A percentile compares a stretch with the other conserved stretches of the same genome.
phyloP scores from a whole-genome alignment of 129 eudicot genomes.

The Solidago caesia region DNA sequence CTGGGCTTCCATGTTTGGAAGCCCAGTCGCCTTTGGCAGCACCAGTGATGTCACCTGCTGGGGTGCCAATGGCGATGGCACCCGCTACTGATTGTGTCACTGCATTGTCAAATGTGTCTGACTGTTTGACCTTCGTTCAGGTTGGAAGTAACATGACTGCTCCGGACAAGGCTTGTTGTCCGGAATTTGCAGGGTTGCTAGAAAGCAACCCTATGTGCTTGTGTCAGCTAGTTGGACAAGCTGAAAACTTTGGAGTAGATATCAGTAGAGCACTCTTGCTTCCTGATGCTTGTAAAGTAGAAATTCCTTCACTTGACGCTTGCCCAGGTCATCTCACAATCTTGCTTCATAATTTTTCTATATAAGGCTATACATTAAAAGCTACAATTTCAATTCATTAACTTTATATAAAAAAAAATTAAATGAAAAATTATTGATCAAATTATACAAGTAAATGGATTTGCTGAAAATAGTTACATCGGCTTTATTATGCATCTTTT shows the following conservation, averaged over 20 bases:
- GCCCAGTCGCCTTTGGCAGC: conserved; percentile 36
- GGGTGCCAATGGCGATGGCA: conserved; percentile 14
- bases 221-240: conserved; percentile 33
- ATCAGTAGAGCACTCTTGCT: conserved; percentile 35
- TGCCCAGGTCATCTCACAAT: conserved; percentile 36
- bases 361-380: not conserved
- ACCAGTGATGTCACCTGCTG: conserved; percentile 25
- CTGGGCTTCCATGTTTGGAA: conserved; percentile 18
- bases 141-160: conserved; percentile 33
- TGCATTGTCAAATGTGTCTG: conserved; percentile 25
- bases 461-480: not conserved
- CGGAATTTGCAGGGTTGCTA: conserved; percentile 43
- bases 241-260: conserved; percentile 23
- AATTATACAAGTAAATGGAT: not conserved
- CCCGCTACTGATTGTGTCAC: conserved; percentile 34
- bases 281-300: conserved; percentile 40
- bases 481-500: no score
- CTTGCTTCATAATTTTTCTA: not conserved
- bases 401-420: not conserved
- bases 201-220: conserved; percentile 44
- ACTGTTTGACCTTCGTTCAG: conserved; percentile 40
- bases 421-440: not conserved
- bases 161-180: conserved; percentile 43
- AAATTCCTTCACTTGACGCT: conserved; percentile 23
- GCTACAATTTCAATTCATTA: not conserved